A percentile compares a stretch with the other conserved stretches of the same genome.
These are phyloP conservation scores for Colletotrichum abscissum DNA, from an alignment of 2,329 filamentous ascomycete genomes.

Conservation along the genomic window DNA sequence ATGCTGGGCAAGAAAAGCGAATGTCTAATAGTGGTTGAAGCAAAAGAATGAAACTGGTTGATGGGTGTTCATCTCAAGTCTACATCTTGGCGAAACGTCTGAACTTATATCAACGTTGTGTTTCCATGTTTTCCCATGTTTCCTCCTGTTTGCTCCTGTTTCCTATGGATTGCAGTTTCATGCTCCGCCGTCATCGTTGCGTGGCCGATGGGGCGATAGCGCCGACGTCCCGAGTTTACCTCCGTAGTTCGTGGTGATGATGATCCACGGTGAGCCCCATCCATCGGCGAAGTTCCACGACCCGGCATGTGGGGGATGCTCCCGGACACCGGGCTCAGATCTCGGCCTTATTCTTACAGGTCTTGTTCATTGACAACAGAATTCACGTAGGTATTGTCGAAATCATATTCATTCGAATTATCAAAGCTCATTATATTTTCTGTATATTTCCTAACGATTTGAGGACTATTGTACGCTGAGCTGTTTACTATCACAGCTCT, in stretches of 20 bases:
- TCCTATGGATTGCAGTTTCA: not conserved
- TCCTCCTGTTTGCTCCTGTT: not conserved
- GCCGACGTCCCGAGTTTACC: conserved; percentile 8
- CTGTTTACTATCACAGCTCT: not conserved
- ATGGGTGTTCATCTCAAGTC: conserved; percentile 10
- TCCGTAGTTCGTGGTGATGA: conserved; percentile 9
- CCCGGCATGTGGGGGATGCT: conserved; percentile 2
- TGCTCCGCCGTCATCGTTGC: conserved; percentile 13
- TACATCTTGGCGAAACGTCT: conserved; percentile 2
- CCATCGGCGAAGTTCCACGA: conserved; percentile 19
- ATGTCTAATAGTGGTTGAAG: not conserved
- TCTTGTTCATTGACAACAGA: not conserved
- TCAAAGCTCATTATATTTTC: not conserved
- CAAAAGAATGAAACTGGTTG: not conserved
- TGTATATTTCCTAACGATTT: not conserved
- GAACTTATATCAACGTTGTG: conserved; percentile 4
- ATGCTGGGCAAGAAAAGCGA: conserved; percentile 20
- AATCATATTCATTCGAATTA: not conserved
- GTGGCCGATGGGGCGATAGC: conserved; percentile 20
- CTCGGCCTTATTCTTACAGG: no score
- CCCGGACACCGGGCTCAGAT: not conserved
- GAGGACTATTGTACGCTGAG: not conserved
- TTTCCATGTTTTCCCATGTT: not conserved
- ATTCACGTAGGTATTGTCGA: not conserved
- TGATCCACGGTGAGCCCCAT: conserved; percentile 14